These are phyloP conservation scores for Leccinum fibrillosum DNA, from an alignment of 768 basidiomycete species.

Conservation along the genomic window DNA sequence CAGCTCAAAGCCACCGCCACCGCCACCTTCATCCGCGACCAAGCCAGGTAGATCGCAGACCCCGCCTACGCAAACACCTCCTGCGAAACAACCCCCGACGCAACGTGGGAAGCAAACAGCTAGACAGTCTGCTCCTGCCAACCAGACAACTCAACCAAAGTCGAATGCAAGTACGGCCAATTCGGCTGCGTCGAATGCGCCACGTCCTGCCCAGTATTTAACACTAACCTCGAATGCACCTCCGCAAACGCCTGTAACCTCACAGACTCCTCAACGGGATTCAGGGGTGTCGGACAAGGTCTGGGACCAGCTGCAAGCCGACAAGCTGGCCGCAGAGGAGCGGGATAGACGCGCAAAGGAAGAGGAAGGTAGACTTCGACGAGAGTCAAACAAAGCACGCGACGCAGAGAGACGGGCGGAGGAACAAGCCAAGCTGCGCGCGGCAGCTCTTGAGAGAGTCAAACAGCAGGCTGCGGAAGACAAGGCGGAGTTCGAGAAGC, in stretches of 20 bases:
- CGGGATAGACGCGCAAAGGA: conserved; percentile 14
- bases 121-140: background rate
- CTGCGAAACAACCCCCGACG: conserved; percentile 1
- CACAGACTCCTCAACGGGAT: conserved; percentile 35
- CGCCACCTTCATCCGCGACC: conserved; percentile 2
- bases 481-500: conserved; percentile 18
- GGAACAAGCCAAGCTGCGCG: conserved; percentile 19
- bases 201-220: background rate
- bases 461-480: conserved; percentile 19
- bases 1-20: background rate
- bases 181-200: background rate
- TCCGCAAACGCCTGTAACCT: background rate
- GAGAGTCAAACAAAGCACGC: conserved; percentile 15
- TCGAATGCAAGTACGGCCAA: background rate
- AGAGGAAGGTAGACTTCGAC: conserved; percentile 15
- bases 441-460: conserved; percentile 18
- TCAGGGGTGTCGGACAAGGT: conserved; percentile 48
- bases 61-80: conserved; percentile 16
- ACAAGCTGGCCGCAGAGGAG: conserved; percentile 27
- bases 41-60: conserved; percentile 1
- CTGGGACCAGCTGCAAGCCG: conserved; percentile 49
- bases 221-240: background rate
- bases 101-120: background rate
- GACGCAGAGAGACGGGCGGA: conserved; percentile 23
- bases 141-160: background rate